Evolutionary conservation across 305 asterid species (phyloP), one percentile per base, ranked within the genome.

Genomic region (Solanum hybrid): DNA sequence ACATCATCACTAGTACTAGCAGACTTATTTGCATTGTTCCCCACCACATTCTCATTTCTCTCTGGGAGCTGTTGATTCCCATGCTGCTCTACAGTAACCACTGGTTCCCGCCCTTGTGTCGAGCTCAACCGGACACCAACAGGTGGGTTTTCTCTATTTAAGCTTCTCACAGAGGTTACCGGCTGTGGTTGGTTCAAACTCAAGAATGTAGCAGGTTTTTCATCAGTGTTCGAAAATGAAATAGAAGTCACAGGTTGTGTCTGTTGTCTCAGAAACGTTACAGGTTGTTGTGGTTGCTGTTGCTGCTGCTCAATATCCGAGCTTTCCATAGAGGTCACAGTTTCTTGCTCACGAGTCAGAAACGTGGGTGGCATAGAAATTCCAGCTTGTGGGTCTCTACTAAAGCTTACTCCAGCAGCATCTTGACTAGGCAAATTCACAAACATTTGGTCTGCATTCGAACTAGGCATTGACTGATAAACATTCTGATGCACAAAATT

Each of bases 131-230:
- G 29, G 20, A 5, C 39, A 79, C 32, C 85, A 79, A 79, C 26
- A 0, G 9, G 32, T 5, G 85, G 51, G 9, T 79, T 79, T n/a
- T 80, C 86, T 80, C 65, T 80, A n/a, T 29, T 73, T 12, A 88
- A 72, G 72, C 75, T 73, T n/a, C 83, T 51, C 38, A 88, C 68
- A 36, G 89, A 38, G 22, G 72, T 88, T 39, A 88, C 89, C 84
- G 81, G 89, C 34, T 78, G 89, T 29, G 89, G 90, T 14, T 89
- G 92, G 45, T 92, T 91, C 80, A 89, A 87, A 87, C 79, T 86
- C 57, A 80, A 86, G 13, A 45, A 57, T 93, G 81, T 90, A 77
- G 73, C 72, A 89, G 87, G 91, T 88, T 90, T 82, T n/a, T 88
- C 83, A 75, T 75, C 89, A 14, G 37, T 76, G 41, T 51, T 79